These are phyloP conservation scores for Fagus crenata DNA, from an alignment of 306 rosid genomes.

Conservation along the genomic window DNA sequence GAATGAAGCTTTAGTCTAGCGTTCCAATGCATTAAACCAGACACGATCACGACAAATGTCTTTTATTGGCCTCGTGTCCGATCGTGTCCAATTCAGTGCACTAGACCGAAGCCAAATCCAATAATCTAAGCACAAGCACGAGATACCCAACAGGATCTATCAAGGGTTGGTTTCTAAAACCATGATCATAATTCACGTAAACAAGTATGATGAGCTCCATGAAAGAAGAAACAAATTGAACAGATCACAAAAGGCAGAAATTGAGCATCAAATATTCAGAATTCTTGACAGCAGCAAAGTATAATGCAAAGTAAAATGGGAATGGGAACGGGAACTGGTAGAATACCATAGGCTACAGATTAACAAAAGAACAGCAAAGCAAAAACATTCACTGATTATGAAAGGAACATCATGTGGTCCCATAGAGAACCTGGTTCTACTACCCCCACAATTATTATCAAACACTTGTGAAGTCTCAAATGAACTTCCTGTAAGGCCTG, in stretches of 20 bases:
- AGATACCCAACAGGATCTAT: no score
- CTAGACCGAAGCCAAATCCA: no score
- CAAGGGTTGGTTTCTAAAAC: no score
- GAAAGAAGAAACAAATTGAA: not conserved
- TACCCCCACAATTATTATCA: slow-evolving; percentile 43
- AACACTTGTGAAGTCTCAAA: slow-evolving; percentile 38
- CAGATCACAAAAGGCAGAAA: not conserved
- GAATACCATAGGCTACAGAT: slow-evolving; percentile 4
- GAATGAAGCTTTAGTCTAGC: no score
- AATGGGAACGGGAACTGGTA: not conserved
- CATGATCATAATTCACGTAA: no score
- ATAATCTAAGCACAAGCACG: no score
- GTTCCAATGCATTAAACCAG: no score
- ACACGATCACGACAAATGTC: no score
- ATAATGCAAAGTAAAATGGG: not conserved
- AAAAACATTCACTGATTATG: slow-evolving; percentile 21
- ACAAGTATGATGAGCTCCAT: no score
- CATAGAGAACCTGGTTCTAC: slow-evolving; percentile 27
- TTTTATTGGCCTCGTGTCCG: no score
- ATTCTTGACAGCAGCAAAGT: slow-evolving; percentile 9
- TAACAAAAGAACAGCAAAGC: slow-evolving; percentile 12
- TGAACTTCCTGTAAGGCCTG: slow-evolving; percentile 79
- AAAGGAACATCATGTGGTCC: slow-evolving; percentile 30
- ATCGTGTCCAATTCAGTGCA: no score
- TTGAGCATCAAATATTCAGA: slow-evolving; percentile 1